Base-by-base conservation (phyloP, 306 rosid genomes). In the Glycine tomentella region DNA sequence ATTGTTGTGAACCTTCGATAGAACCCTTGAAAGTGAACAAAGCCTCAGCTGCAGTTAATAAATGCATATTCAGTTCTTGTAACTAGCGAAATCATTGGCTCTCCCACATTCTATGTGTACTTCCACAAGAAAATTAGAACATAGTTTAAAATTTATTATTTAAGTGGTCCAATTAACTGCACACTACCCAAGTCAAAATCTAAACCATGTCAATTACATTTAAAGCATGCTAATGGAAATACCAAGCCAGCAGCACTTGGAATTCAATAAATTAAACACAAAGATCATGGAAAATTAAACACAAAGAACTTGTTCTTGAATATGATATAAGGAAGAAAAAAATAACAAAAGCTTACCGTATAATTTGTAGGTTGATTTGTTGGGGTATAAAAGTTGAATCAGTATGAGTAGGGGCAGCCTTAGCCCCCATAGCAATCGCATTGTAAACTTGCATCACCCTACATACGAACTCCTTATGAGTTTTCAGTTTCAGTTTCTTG, bases 351-450 rank as follows among this genome's bases (percentile, higher is more conserved):
- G 34, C 88, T 62, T 84, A 89, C 93, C 88, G 45, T 79, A 83
- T 69, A 83, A 73, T 38, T 14, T 56, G 81, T 72, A 65, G 87
- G 83, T 85, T 66, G 87, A 74, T 76, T 80, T 86, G 83, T 83
- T 80, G 62, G 82, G 85, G n/a, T 62, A 78, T 51, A 88, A 64
- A 69, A 90, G 78, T 46, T 87, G 97, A 68, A 88, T 82, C 76
- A 92, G 70, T 46, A 92, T 69, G 61, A 92, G 81, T 64, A 90
- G 77, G 15, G 84, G 86, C 73, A 90, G 77, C 81, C 83, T 84
- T 64, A 84, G 81, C 88, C 90, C 78, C 86, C 84, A 82, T 74
- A 84, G 72, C 88, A 88, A 78, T 80, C 78, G 84, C 97, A 92
- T 92, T 84, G 89, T 90, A 79, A 79, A 79, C 71, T 74, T 77